Evolutionary conservation across 768 basidiomycete genomes (phyloP).

Genomic region (Tricholomella constricta): DNA sequence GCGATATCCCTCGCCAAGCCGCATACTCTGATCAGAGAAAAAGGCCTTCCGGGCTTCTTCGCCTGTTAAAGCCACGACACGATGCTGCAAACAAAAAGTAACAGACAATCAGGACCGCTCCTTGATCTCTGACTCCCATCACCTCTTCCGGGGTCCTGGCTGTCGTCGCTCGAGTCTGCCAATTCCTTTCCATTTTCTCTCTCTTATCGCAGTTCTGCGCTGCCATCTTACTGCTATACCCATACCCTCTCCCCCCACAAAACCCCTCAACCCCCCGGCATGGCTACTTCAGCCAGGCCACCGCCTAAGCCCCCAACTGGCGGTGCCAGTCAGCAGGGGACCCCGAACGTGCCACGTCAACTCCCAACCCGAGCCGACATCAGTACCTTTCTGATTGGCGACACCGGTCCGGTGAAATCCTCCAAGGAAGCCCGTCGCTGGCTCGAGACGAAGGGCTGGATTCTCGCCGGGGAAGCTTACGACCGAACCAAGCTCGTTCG

Average conservation of each 20-base stretch:
- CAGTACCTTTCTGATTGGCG: neutral
- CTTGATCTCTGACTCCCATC: slow-evolving; percentile 7
- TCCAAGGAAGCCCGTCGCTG: neutral
- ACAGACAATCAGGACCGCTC: no score
- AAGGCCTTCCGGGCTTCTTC: slow-evolving; percentile 24
- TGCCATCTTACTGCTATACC: neutral
- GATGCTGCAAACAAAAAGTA: no score
- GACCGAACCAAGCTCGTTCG: slow-evolving; percentile 2
- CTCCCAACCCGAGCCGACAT: neutral
- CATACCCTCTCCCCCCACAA: neutral
- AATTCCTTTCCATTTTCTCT: neutral
- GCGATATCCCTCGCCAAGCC: slow-evolving; percentile 24
- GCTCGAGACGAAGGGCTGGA: slow-evolving; percentile 4
- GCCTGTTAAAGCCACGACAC: slow-evolving; percentile 25
- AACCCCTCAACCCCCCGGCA: neutral
- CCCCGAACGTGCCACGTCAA: neutral
- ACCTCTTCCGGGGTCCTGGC: slow-evolving; percentile 2
- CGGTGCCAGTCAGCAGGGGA: slow-evolving; percentile 27
- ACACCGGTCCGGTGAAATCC: neutral
- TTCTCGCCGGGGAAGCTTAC: slow-evolving; percentile 2
- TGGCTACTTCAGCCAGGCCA: neutral
- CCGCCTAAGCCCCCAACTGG: neutral
- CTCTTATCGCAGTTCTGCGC: neutral
- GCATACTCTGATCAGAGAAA: slow-evolving; percentile 23
- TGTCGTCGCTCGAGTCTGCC: neutral